Evolutionary conservation across 768 basidiomycete species (phyloP).

Genomic region (Roridomyces roridus): DNA sequence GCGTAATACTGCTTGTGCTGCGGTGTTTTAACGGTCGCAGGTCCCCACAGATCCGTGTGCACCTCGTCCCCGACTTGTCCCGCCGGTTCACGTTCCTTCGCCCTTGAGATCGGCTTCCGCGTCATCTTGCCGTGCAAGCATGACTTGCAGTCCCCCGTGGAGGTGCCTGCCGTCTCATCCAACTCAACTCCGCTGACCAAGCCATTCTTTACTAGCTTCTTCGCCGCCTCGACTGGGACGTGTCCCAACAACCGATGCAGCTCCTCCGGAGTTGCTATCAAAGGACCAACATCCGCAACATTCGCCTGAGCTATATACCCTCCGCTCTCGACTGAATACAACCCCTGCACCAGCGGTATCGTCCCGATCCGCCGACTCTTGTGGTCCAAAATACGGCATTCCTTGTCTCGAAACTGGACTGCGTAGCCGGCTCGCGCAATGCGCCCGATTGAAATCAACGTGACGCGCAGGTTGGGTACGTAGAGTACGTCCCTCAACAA

Average conservation of each 20-base stretch:
- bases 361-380: not conserved
- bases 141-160: constrained; percentile 30
- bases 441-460: constrained; percentile 36
- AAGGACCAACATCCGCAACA: not conserved
- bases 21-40: constrained; percentile 29
- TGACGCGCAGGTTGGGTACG: constrained; percentile 35
- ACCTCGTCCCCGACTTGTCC: constrained; percentile 36
- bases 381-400: constrained; percentile 29
- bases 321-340: constrained; percentile 7
- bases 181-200: constrained; percentile 36
- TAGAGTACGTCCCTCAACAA: constrained; percentile 37
- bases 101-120: constrained; percentile 31
- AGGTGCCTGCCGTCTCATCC: constrained; percentile 19
- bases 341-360: constrained; percentile 3
- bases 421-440: constrained; percentile 34
- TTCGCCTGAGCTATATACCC: not conserved
- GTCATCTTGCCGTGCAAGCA: constrained; percentile 38
- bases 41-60: constrained; percentile 45
- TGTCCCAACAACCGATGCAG: constrained; percentile 35
- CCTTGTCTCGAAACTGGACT: constrained; percentile 27
- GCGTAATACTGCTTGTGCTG: constrained; percentile 34
- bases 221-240: constrained; percentile 26
- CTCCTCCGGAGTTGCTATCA: constrained; percentile 22
- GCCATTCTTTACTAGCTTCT: constrained; percentile 32
- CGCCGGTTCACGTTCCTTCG: constrained; percentile 23